Evolutionary conservation across 176 grass and related monocot species (phyloP), one percentile per base, ranked within the genome.

Genomic region (Avena insularis): DNA sequence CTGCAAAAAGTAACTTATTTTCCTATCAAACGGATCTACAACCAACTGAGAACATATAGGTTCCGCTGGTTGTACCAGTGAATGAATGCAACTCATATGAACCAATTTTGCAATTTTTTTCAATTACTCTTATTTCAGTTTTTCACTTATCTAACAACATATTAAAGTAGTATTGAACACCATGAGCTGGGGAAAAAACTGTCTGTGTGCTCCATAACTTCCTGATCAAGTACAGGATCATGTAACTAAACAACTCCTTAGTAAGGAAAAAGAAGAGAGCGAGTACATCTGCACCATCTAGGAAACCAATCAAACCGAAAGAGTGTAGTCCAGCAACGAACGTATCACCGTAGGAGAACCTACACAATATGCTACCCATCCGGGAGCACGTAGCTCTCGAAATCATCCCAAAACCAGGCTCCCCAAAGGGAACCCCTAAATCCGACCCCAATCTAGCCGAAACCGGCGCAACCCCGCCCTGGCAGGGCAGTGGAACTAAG

Each of bases 21-120:
- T 62, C 55, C 29, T 29, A 43, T 53, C 19, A 43, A 55, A 40
- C 55, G 43, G 47, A 85, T 68, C 20, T 78, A 68, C 47, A 78
- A 43, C 9, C 33, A 78, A 43, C 5, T 54, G 21, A 25, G n/a
- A 56, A 45, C 33, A 84, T 14, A 85, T 33, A 78, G 74, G 6
- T 85, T 78, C 31, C 36, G 59, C 9, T 60, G 12, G 21, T 25
- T 20, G 31, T 15, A 43, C 11, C 21, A 33, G 15, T 54, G 29
- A 8, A 85, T 12, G 59, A 45, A 79, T 46, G 12, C 27, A 54
- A 12, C 40, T 38, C 27, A 21, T 31, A 85, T 57, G 19, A 83
- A 83, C 31, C 55, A 61, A 75, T 2, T 35, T 5, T 43, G 5
- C 3, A 19, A 29, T 29, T 29, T 29, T 67, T 78, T 12, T 20